A percentile compares a stretch with the other conserved stretches of the same genome.
Evolutionary conservation across 805 yeast genomes (phyloP).

Genomic region (Groenewaldozyma salmanticensis): DNA sequence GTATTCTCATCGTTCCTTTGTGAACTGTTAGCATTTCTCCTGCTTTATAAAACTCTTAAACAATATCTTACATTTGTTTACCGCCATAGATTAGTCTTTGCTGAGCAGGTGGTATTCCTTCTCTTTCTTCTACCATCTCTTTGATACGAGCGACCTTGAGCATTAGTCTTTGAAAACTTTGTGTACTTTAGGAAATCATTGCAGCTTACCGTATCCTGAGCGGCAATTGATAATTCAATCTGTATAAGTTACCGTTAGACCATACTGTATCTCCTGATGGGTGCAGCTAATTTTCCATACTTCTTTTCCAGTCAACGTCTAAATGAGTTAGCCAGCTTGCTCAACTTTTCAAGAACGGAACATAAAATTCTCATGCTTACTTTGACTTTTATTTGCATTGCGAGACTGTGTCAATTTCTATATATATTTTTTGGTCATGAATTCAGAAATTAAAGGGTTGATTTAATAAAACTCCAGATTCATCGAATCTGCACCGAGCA

Average conservation of each 20-base stretch:
- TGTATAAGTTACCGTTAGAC: conserved; percentile 13
- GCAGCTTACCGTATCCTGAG: conserved; percentile 52
- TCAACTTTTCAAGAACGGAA: conserved; percentile 1
- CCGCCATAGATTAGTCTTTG: conserved; percentile 88
- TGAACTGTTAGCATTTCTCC: not conserved
- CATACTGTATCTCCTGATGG: too few relatives aligned
- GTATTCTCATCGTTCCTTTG: conserved; percentile 72
- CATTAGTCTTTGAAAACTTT: not conserved
- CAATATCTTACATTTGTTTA: conserved; percentile 60
- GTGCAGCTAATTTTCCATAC: too few relatives aligned
- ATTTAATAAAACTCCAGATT: too few relatives aligned
- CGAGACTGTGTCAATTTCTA: not conserved
- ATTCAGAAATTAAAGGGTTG: too few relatives aligned
- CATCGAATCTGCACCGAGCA: too few relatives aligned
- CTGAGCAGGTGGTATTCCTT: conserved; percentile 94
- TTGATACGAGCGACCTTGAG: conserved; percentile 58
- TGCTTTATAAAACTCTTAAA: not conserved
- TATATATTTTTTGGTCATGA: too few relatives aligned
- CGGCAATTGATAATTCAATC: conserved; percentile 67
- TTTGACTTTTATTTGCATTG: conserved; percentile 62
- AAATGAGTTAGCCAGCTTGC: conserved; percentile 2
- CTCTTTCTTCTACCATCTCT: conserved; percentile 89
- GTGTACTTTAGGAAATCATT: too few relatives aligned
- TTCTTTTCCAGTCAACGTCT: conserved; percentile 75
- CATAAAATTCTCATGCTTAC: conserved; percentile 23